Percentiles rank a stretch among this genome's conserved stretches.
phyloP scores from a whole-genome alignment of 2,329 filamentous ascomycete genomes.

The Dactylellina parvicollis region DNA sequence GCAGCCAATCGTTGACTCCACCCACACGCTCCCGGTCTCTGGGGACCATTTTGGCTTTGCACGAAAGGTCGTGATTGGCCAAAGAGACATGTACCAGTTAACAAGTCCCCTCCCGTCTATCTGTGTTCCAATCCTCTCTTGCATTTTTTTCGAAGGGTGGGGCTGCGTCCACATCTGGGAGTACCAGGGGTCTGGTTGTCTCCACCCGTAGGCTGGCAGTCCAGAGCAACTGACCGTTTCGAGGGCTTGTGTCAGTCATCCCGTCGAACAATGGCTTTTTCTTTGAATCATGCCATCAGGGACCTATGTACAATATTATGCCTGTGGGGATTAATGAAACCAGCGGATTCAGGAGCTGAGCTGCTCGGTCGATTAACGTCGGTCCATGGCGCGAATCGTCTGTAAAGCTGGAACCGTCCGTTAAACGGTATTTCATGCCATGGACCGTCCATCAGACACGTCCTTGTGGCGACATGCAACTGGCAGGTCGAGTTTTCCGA shows the following conservation, averaged over 20 bases:
- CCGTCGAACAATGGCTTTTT: conserved; percentile 46
- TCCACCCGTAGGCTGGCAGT: conserved; percentile 24
- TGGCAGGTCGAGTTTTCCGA: conserved; percentile 6
- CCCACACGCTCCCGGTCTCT: conserved; percentile 46
- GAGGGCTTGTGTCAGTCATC: conserved; percentile 18
- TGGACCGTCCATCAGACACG: conserved; percentile 11
- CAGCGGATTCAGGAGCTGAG: no score
- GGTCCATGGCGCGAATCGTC: conserved; percentile 2
- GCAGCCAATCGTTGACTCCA: conserved; percentile 54
- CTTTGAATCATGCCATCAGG: not conserved
- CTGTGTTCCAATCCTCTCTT: conserved; percentile 41
- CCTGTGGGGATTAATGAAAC: conserved; percentile 2
- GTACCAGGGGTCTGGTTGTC: conserved; percentile 46
- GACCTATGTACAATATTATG: conserved; percentile 6
- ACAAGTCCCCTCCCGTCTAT: conserved; percentile 35
- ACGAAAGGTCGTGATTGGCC: conserved; percentile 36
- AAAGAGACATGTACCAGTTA: conserved; percentile 15
- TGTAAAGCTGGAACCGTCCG: conserved; percentile 1
- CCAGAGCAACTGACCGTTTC: conserved; percentile 33
- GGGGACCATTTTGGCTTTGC: conserved; percentile 48
- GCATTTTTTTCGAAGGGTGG: conserved; percentile 41
- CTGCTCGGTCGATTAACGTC: not conserved
- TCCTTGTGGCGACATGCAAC: conserved; percentile 15
- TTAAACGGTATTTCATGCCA: conserved; percentile 10
- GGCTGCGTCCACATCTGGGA: conserved; percentile 43